Percentiles rank a stretch among this genome's conserved stretches.
phyloP scores from a whole-genome alignment of 2,329 filamentous ascomycete species.

The Colletotrichum sp. region DNA sequence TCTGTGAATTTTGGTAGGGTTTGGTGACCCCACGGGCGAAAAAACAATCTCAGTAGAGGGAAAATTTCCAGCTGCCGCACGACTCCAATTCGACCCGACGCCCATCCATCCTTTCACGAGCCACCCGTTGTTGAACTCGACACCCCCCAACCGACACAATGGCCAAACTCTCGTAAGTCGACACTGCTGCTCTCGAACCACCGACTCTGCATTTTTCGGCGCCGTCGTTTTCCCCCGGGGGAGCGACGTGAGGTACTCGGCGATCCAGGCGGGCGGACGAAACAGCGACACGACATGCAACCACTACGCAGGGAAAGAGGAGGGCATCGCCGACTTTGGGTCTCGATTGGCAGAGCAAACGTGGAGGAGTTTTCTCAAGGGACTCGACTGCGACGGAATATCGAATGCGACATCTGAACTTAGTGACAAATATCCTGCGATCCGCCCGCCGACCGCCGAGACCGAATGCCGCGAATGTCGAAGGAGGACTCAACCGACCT shows the following conservation, averaged over 20 bases:
- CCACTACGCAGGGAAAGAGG: conserved; percentile 7
- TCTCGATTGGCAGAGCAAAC: not conserved
- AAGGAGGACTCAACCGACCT: not conserved
- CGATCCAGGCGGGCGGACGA: conserved; percentile 8
- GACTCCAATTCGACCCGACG: conserved; percentile 18
- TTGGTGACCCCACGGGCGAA: conserved; percentile 16
- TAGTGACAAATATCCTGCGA: not conserved
- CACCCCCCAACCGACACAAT: conserved; percentile 56
- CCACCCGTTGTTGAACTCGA: conserved; percentile 23
- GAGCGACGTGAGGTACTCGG: not conserved
- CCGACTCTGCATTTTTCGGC: not conserved
- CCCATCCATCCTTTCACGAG: conserved; percentile 20
- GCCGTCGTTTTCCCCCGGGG: conserved; percentile 19
- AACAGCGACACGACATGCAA: not conserved
- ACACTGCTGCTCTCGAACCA: not conserved
- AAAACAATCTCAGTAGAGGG: conserved; percentile 15
- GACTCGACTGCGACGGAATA: not conserved
- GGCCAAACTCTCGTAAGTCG: conserved; percentile 68
- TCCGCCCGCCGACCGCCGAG: not conserved
- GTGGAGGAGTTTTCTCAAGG: not conserved
- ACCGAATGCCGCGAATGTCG: not conserved
- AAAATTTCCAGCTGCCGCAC: conserved; percentile 18
- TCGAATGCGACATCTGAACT: not conserved
- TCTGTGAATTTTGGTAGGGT: conserved; percentile 15
- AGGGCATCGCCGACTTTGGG: not conserved